Conservation (phyloP, 768 basidiomycete genomes). For the Termitomyces sp. region DNA sequence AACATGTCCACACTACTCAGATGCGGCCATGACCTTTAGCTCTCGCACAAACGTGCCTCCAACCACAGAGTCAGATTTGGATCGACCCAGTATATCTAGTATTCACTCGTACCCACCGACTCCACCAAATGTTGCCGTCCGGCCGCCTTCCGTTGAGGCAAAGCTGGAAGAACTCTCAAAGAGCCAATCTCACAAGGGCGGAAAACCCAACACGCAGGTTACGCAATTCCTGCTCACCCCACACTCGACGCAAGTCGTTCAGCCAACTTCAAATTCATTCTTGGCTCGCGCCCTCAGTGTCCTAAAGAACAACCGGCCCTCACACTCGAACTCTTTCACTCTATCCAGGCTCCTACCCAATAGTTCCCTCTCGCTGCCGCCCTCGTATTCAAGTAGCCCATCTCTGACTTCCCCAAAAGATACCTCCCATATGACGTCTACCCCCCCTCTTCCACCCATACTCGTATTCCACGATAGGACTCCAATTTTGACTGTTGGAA, state of each 20-base stretch:
- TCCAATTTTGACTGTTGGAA: constrained; percentile 55
- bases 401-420: constrained; percentile 15
- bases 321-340: constrained; percentile 62
- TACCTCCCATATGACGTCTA: constrained; percentile 11
- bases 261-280: constrained; percentile 35
- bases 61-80: constrained; percentile 13
- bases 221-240: constrained; percentile 54
- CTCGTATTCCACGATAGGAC: constrained; percentile 73
- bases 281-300: constrained; percentile 48
- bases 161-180: constrained; percentile 21
- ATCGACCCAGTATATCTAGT: constrained; percentile 31
- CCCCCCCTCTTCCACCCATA: constrained; percentile 33
- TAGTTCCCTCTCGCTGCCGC: constrained; percentile 29
- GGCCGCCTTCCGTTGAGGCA: constrained; percentile 29
- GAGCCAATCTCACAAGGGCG: constrained; percentile 19
- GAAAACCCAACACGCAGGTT: constrained; percentile 33
- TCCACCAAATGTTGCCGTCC: constrained; percentile 30
- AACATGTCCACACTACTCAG: constrained; percentile 42
- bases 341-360: constrained; percentile 35
- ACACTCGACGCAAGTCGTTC: constrained; percentile 34
- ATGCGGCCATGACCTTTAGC: constrained; percentile 50
- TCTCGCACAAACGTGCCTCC: constrained; percentile 42
- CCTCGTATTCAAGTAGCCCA: constrained; percentile 30
- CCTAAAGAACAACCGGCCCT: constrained; percentile 47
- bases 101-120: constrained; percentile 61